Percentiles rank a stretch among this genome's conserved stretches.
Evolutionary conservation across 148 eudicot genomes (phyloP).

Genomic region (Polygonum aviculare): DNA sequence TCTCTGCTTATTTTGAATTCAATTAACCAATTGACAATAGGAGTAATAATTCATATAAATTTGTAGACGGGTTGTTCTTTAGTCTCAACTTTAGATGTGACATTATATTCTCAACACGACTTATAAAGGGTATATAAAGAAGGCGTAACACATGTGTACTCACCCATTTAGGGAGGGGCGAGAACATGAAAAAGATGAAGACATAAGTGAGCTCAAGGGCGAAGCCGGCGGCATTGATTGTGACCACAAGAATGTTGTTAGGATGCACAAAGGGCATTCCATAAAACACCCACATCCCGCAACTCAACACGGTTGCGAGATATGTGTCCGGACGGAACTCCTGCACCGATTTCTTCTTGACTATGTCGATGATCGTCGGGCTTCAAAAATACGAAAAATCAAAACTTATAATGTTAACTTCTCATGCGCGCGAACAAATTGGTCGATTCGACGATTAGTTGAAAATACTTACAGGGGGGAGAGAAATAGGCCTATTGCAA

Average conservation of each 20-base stretch:
- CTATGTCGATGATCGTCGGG: constrained; percentile 52
- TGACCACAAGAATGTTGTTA: constrained; percentile 52
- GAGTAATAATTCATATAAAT: no score
- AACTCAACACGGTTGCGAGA: constrained; percentile 47
- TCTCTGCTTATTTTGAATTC: constrained; percentile 22
- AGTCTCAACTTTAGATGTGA: no score
- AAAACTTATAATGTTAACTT: neutral
- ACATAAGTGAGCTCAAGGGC: constrained; percentile 37
- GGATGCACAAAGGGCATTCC: constrained; percentile 70
- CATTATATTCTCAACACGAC: no score
- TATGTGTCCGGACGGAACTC: constrained; percentile 60
- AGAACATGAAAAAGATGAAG: constrained; percentile 40
- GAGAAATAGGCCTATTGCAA: neutral
- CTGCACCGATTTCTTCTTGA: constrained; percentile 51
- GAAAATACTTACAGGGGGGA: neutral
- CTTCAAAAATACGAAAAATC: constrained; percentile 17
- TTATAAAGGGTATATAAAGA: no score
- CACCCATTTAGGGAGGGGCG: constrained; percentile 39
- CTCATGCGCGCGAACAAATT: neutral
- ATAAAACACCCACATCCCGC: constrained; percentile 69
- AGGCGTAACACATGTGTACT: neutral
- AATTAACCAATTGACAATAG: neutral
- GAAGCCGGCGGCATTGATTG: constrained; percentile 57
- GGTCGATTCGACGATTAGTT: neutral
- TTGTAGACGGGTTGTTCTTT: no score